phyloP scores from a whole-genome alignment of 2,329 filamentous ascomycete genomes.

The Colletotrichum lini region DNA sequence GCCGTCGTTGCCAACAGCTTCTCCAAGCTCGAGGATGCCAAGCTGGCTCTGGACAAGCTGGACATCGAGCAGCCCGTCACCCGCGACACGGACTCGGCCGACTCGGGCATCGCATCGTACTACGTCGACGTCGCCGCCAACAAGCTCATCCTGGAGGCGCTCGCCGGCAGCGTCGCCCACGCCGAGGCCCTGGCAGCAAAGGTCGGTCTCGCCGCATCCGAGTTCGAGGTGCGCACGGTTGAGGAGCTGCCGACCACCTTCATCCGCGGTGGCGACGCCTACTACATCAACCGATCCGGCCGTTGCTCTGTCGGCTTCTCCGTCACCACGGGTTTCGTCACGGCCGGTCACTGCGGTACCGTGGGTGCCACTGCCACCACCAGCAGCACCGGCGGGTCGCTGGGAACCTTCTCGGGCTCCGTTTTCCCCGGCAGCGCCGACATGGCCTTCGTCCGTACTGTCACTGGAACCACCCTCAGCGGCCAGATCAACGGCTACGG shows the following conservation, averaged over 20 bases:
- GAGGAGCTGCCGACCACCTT: constrained; percentile 52
- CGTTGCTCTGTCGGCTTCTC: constrained; percentile 59
- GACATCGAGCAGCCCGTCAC: constrained; percentile 51
- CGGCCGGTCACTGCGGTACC: constrained; percentile 57
- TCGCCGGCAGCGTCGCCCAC: constrained; percentile 52
- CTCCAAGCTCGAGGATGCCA: constrained; percentile 57
- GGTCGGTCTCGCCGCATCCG: constrained; percentile 53
- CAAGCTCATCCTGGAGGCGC: constrained; percentile 57
- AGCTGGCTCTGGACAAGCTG: constrained; percentile 58
- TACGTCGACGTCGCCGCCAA: constrained; percentile 57
- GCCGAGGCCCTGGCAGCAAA: constrained; percentile 54
- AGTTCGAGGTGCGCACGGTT: constrained; percentile 55
- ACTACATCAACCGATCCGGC: constrained; percentile 51
- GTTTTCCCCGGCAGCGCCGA: constrained; percentile 57
- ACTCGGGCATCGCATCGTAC: constrained; percentile 54
- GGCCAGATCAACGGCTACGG: constrained; percentile 54
- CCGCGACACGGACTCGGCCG: constrained; percentile 46
- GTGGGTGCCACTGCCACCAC: constrained; percentile 51
- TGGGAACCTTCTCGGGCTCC: constrained; percentile 55
- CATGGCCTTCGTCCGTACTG: constrained; percentile 55
- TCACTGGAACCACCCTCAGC: constrained; percentile 52
- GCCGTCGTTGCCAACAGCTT: constrained; percentile 52
- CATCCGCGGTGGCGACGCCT: constrained; percentile 55
- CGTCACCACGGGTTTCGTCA: constrained; percentile 57
- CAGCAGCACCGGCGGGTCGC: constrained; percentile 47